Conservation (phyloP, 495 filamentous ascomycete species). For the Trichoderma orchidacearum region DNA sequence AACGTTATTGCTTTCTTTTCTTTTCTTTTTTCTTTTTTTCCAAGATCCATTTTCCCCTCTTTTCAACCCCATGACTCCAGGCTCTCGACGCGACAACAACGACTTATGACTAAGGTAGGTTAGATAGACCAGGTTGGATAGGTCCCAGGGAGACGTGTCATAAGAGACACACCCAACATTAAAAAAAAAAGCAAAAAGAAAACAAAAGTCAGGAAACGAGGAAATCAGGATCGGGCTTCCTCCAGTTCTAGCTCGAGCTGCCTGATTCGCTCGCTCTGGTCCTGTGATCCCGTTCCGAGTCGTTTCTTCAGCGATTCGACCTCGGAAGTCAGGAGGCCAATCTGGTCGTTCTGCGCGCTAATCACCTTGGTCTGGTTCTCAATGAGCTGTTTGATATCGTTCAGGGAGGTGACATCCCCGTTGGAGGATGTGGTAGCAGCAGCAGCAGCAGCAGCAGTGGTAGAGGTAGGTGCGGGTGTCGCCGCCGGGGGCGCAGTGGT, state of each 20-base stretch:
- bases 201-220: no score
- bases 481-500: slow-evolving; percentile 6
- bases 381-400: slow-evolving; percentile 51
- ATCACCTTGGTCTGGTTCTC: slow-evolving; percentile 51
- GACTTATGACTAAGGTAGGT: neutral
- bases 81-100: neutral
- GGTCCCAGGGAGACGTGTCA: no score
- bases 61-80: neutral
- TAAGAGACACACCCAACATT: no score
- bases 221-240: slow-evolving; percentile 24
- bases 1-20: neutral
- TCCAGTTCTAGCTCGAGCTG: slow-evolving; percentile 59
- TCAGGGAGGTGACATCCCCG: slow-evolving; percentile 16
- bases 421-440: neutral
- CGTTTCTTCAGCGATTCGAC: slow-evolving; percentile 58
- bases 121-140: neutral
- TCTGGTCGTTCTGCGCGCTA: slow-evolving; percentile 40
- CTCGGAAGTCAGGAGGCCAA: slow-evolving; percentile 48
- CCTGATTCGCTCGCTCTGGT: slow-evolving; percentile 56
- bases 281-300: slow-evolving; percentile 34
- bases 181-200: no score
- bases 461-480: neutral
- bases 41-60: neutral
- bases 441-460: slow-evolving; percentile 7
- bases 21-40: neutral